Evolutionary conservation across 2,329 filamentous ascomycete genomes (phyloP).

Genomic region (Beauveria sp.): DNA sequence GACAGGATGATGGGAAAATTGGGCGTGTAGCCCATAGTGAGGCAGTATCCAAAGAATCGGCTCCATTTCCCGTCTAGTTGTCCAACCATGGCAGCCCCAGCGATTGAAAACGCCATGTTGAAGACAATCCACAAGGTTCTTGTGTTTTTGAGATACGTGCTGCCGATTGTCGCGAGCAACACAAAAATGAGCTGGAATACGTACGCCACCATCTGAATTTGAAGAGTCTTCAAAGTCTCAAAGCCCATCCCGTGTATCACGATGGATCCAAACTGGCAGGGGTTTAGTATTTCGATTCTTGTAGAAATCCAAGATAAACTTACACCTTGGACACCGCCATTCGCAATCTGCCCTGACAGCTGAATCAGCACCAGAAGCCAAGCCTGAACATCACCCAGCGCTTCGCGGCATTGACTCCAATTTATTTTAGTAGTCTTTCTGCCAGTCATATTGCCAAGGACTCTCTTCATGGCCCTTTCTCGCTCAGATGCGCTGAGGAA

Average conservation of each 20-base stretch:
- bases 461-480: conserved; percentile 55
- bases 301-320: neutral
- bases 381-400: neutral
- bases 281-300: conserved; percentile 5
- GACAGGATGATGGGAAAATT: conserved; percentile 36
- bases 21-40: neutral
- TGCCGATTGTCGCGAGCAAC: conserved; percentile 16
- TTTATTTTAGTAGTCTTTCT: conserved; percentile 17
- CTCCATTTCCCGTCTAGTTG: neutral
- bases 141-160: conserved; percentile 18
- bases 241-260: conserved; percentile 19
- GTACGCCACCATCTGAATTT: conserved; percentile 16
- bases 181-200: conserved; percentile 19
- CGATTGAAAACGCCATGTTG: conserved; percentile 14
- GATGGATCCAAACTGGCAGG: conserved; percentile 19
- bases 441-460: conserved; percentile 48
- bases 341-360: conserved; percentile 21
- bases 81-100: conserved; percentile 19
- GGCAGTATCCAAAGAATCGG: conserved; percentile 1
- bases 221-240: conserved; percentile 15
- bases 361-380: conserved; percentile 15
- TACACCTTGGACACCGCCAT: conserved; percentile 21
- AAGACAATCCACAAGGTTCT: conserved; percentile 20
- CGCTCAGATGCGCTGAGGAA: conserved; percentile 55
- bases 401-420: conserved; percentile 1